A percentile compares a stretch with the other conserved stretches of the same genome.
These are phyloP conservation scores for Asclepias syriaca DNA, from an alignment of 257 asterid genomes.

Conservation along the genomic window DNA sequence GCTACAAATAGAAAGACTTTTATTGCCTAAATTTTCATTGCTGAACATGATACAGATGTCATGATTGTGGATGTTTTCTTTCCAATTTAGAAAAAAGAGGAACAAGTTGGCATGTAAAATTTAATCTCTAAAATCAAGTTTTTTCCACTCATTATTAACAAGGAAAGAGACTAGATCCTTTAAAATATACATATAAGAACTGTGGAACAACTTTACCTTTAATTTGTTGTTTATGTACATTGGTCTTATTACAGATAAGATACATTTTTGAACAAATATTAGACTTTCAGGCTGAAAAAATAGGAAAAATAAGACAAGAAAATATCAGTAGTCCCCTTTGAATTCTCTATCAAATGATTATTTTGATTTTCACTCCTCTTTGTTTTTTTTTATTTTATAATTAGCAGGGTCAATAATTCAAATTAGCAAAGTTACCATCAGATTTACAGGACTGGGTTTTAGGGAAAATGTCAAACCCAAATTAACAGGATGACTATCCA, in stretches of 20 bases:
- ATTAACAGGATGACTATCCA: neutral
- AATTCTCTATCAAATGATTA: neutral
- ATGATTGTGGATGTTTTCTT: neutral
- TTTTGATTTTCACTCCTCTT: neutral
- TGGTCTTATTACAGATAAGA: neutral
- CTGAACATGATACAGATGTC: neutral
- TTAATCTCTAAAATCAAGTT: neutral
- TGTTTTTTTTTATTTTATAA: no score
- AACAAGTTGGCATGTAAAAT: neutral
- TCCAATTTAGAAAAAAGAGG: neutral
- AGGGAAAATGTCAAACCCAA: neutral
- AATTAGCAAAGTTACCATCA: neutral
- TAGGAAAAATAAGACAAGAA: neutral
- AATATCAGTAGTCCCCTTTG: neutral
- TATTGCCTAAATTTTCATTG: neutral
- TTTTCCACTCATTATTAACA: neutral
- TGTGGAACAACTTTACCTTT: neutral
- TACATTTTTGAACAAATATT: neutral
- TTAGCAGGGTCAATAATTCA: neutral
- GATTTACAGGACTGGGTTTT: neutral
- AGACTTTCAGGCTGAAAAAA: neutral
- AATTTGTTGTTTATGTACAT: neutral
- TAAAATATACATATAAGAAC: neutral
- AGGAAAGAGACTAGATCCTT: neutral
- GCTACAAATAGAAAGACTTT: neutral